These are phyloP conservation scores for Helianthus annuus DNA, from an alignment of 129 eudicot genomes.

Conservation along the genomic window DNA sequence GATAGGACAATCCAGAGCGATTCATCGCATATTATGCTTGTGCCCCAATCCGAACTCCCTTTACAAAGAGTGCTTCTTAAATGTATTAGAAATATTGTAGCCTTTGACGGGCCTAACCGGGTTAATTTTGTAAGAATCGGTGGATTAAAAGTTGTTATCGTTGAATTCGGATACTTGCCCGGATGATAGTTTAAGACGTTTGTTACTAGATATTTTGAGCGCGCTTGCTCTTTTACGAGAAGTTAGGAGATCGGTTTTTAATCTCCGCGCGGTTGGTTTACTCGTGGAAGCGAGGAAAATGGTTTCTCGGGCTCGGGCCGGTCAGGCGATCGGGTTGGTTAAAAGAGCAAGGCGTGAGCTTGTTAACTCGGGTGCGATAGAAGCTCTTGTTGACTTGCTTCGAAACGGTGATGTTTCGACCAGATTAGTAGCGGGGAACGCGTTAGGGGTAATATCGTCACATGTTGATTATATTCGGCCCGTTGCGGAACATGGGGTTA, in stretches of 20 bases:
- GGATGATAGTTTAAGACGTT: constrained; percentile 25
- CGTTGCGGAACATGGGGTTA: constrained; percentile 56
- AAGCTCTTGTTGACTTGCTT: constrained; percentile 50
- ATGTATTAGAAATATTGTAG: constrained; percentile 57
- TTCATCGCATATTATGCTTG: constrained; percentile 45
- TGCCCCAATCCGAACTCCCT: constrained; percentile 40
- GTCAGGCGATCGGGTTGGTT: constrained; percentile 58
- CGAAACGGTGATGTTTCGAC: constrained; percentile 37
- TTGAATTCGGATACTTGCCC: constrained; percentile 37
- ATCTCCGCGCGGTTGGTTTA: constrained; percentile 40
- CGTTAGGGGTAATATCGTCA: constrained; percentile 66
- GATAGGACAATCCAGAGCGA: constrained; percentile 53
- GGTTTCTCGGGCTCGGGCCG: constrained; percentile 65
- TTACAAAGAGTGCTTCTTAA: constrained; percentile 43
- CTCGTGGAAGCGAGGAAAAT: constrained; percentile 58
- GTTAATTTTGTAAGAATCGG: constrained; percentile 39
- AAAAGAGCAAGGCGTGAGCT: constrained; percentile 46
- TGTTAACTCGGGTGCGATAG: constrained; percentile 48
- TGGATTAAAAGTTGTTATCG: constrained; percentile 52
- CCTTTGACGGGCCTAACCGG: constrained; percentile 43
- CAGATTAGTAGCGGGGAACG: constrained; percentile 58
- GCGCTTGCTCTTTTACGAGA: constrained; percentile 57
- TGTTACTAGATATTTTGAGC: constrained; percentile 57
- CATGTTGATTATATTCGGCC: constrained; percentile 60
- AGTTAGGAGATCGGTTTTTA: constrained; percentile 47